Percentiles rank a stretch among this genome's conserved stretches.
Conservation (phyloP, 2,329 filamentous ascomycete species). For the Cryphonectria japonica region DNA sequence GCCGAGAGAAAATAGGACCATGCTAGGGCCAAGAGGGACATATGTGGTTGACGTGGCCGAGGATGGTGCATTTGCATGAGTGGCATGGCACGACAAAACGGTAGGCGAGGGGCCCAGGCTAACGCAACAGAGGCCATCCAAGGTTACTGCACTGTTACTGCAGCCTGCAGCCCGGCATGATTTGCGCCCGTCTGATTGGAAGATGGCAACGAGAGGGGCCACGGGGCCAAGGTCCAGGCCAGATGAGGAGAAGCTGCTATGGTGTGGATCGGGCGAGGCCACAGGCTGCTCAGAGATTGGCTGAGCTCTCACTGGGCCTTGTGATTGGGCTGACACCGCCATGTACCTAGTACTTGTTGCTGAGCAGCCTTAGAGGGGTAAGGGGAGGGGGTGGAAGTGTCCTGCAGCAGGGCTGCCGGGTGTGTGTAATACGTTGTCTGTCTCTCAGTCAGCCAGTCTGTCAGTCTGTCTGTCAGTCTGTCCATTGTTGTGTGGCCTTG, state of each 20-base stretch:
- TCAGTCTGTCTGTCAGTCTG: background rate
- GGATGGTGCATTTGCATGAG: background rate
- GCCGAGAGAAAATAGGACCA: constrained; percentile 4
- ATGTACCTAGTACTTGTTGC: constrained; percentile 3
- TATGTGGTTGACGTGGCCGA: constrained; percentile 9
- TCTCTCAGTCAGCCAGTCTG: background rate
- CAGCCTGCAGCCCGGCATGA: constrained; percentile 14
- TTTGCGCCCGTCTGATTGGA: background rate
- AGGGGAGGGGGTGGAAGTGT: no score
- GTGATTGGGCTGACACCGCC: background rate
- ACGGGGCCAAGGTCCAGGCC: constrained; percentile 1
- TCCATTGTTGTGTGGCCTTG: background rate
- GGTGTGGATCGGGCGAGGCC: background rate
- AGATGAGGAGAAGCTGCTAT: constrained; percentile 11
- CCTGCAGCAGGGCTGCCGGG: no score
- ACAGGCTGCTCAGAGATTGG: background rate
- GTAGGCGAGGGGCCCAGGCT: constrained; percentile 4
- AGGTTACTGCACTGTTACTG: constrained; percentile 14
- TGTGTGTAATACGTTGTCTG: no score
- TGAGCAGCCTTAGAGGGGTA: constrained; percentile 9
- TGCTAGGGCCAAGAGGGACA: background rate
- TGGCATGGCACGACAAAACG: background rate
- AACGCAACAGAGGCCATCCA: background rate
- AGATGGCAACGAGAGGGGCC: background rate
- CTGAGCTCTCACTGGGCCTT: background rate